phyloP scores from a whole-genome alignment of 495 filamentous ascomycete species.

The Hypomontagnella submonticulosa region DNA sequence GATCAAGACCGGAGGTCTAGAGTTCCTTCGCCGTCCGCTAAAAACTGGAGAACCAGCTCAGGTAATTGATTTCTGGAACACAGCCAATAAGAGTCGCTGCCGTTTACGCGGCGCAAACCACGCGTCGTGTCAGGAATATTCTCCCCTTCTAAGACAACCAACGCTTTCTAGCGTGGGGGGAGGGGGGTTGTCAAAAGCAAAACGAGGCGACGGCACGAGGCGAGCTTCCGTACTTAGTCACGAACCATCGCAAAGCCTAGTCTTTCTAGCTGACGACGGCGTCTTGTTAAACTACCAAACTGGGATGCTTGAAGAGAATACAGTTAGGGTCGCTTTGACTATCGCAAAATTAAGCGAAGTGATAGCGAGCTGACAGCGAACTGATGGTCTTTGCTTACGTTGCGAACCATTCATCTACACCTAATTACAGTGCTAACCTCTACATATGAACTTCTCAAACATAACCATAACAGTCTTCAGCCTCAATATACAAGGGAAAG shows the following conservation, averaged over 20 bases:
- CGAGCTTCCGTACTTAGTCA: slow-evolving; percentile 29
- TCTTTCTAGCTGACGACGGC: slow-evolving; percentile 16
- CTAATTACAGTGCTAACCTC: no score
- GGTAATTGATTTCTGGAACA: slow-evolving; percentile 13
- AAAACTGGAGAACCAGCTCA: slow-evolving; percentile 2
- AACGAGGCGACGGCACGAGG: slow-evolving; percentile 25
- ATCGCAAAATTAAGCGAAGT: no score
- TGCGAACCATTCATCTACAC: no score
- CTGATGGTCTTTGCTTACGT: no score
- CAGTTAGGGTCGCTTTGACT: no score
- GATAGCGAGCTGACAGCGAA: no score
- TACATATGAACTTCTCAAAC: no score
- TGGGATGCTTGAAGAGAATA: neutral
- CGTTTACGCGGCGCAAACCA: slow-evolving; percentile 25
- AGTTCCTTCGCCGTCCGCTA: neutral
- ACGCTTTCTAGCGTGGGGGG: slow-evolving; percentile 5
- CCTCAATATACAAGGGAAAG: slow-evolving; percentile 10
- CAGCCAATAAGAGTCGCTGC: slow-evolving; percentile 18
- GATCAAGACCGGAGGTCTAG: slow-evolving; percentile 6
- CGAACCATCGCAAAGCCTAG: slow-evolving; percentile 12
- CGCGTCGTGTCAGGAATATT: slow-evolving; percentile 14
- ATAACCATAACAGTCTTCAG: slow-evolving; percentile 4
- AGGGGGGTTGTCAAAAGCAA: slow-evolving; percentile 12
- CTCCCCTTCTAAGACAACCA: neutral
- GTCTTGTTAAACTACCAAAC: slow-evolving; percentile 10